A percentile compares a stretch with the other conserved stretches of the same genome.
Evolutionary conservation across 1,139 yeast genomes (phyloP).

Genomic region (Magnusiomyces ingens): DNA sequence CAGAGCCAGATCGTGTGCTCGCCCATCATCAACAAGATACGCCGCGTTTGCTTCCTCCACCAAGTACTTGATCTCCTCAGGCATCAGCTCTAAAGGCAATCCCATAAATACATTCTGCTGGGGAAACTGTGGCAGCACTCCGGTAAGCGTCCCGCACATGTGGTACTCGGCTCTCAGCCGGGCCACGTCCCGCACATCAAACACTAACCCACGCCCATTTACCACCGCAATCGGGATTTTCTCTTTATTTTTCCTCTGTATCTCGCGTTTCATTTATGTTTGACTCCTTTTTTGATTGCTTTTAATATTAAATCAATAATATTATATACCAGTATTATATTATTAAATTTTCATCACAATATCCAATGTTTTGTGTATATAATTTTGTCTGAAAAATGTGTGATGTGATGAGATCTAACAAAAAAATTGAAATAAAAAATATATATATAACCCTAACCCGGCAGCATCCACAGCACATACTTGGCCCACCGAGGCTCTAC

Average conservation of each 20-base stretch:
- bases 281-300: neutral
- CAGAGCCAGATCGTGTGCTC: slow-evolving; percentile 29
- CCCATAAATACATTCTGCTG: slow-evolving; percentile 87
- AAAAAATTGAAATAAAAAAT: too few relatives aligned
- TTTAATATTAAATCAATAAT: neutral
- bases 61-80: slow-evolving; percentile 70
- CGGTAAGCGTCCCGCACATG: slow-evolving; percentile 69
- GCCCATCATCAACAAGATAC: slow-evolving; percentile 26
- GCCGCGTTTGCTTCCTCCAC: slow-evolving; percentile 38
- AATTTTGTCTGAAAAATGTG: too few relatives aligned
- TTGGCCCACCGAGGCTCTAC: slow-evolving; percentile 30
- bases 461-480: slow-evolving; percentile 22
- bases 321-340: neutral
- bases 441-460: too few relatives aligned
- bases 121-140: slow-evolving; percentile 70
- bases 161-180: slow-evolving; percentile 45
- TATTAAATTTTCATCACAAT: neutral
- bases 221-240: slow-evolving; percentile 35
- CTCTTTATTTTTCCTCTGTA: neutral
- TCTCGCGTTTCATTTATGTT: neutral
- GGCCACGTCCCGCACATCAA: slow-evolving; percentile 47
- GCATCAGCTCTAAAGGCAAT: slow-evolving; percentile 64
- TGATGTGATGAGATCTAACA: too few relatives aligned
- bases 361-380: too few relatives aligned
- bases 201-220: slow-evolving; percentile 48